These are phyloP conservation scores for Wilcoxina mikolae DNA, from an alignment of 495 filamentous ascomycete species.

Conservation along the genomic window DNA sequence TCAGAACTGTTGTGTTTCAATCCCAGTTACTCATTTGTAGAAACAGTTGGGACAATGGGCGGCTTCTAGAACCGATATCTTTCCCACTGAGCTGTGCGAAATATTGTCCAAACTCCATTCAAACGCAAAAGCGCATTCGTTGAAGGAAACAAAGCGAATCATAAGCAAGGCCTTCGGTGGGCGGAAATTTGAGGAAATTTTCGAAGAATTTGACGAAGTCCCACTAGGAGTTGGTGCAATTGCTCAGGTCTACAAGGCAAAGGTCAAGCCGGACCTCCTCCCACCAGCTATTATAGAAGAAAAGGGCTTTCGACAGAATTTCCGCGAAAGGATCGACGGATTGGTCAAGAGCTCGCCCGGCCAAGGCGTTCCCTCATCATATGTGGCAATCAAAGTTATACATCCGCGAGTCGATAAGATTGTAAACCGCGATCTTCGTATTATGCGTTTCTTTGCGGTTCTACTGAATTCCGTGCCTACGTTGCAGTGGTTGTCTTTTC, in stretches of 20 bases:
- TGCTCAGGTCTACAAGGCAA: slow-evolving; percentile 95
- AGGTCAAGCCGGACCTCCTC: slow-evolving; percentile 61
- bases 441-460: slow-evolving; percentile 86
- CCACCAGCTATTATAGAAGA: slow-evolving; percentile 38
- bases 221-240: slow-evolving; percentile 93
- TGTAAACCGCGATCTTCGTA: slow-evolving; percentile 74
- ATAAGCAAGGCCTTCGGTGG: slow-evolving; percentile 70
- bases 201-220: slow-evolving; percentile 85
- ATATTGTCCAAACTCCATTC: slow-evolving; percentile 94
- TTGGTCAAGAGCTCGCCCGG: slow-evolving; percentile 74
- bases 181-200: slow-evolving; percentile 72
- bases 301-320: slow-evolving; percentile 46
- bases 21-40: background rate
- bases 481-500: slow-evolving; percentile 93
- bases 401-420: slow-evolving; percentile 82
- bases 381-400: slow-evolving; percentile 92
- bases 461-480: slow-evolving; percentile 78
- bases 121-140: slow-evolving; percentile 77
- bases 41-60: slow-evolving; percentile 94
- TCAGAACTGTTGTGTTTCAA: background rate
- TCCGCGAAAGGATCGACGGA: slow-evolving; percentile 68
- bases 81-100: slow-evolving; percentile 81
- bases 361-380: slow-evolving; percentile 64
- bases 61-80: slow-evolving; percentile 90
- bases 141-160: slow-evolving; percentile 62